phyloP scores from a whole-genome alignment of 192 early-diverging fungal species.

The Coemansia reversa region DNA sequence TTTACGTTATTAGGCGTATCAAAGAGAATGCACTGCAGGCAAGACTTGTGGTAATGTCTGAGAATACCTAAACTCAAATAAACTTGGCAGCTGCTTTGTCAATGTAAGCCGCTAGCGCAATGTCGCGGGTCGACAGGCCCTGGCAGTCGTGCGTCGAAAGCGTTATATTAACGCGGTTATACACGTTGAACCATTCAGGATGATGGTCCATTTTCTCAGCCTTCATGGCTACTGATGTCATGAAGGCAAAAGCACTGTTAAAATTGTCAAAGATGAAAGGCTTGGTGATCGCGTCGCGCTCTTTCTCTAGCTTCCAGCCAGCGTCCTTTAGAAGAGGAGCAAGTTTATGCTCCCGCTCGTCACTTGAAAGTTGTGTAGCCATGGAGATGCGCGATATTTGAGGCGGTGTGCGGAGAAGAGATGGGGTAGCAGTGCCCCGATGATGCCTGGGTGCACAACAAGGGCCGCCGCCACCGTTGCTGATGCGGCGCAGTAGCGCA shows the following conservation, averaged over 20 bases:
- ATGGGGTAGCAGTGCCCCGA: neutral
- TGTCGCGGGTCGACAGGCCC: constrained; percentile 74
- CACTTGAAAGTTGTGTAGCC: constrained; percentile 20
- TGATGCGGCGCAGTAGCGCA: no score
- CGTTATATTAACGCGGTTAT: constrained; percentile 87
- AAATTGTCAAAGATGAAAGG: constrained; percentile 81
- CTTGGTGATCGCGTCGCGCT: constrained; percentile 74
- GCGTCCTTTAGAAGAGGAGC: constrained; percentile 23
- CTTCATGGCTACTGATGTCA: constrained; percentile 83
- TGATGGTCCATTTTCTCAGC: constrained; percentile 96
- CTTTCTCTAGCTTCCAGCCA: constrained; percentile 64
- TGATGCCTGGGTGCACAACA: no score
- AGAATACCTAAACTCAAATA: neutral
- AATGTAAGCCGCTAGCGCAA: constrained; percentile 73
- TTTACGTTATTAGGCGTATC: neutral
- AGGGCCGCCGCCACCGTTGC: no score
- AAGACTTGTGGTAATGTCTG: neutral
- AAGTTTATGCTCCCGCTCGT: constrained; percentile 30
- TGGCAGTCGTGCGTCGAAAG: constrained; percentile 89
- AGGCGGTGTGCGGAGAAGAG: neutral
- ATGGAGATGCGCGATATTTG: constrained; percentile 10
- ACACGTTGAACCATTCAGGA: constrained; percentile 96
- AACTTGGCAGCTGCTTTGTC: constrained; percentile 46
- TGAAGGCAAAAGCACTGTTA: constrained; percentile 89
- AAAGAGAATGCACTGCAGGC: neutral